These are phyloP conservation scores for Pichia occidentalis DNA, from an alignment of 805 yeast species.

Conservation along the genomic window DNA sequence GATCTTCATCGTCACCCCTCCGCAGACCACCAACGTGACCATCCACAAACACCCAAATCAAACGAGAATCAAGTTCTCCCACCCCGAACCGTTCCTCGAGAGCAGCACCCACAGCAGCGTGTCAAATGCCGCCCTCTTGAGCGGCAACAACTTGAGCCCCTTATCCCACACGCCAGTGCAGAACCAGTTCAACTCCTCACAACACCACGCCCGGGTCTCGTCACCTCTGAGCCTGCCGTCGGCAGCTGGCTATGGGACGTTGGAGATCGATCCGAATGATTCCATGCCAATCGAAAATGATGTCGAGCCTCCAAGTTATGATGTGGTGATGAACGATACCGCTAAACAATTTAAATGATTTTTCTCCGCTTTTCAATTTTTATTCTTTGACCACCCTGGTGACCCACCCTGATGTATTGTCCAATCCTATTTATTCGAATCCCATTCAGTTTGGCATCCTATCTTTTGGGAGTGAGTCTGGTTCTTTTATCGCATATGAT, in stretches of 20 bases:
- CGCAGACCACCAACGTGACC: constrained; percentile 13
- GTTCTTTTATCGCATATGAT: no score
- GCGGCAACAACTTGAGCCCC: constrained; percentile 21
- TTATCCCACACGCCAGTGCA: constrained; percentile 12
- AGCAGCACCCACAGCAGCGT: not conserved
- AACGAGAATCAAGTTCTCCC: constrained; percentile 22
- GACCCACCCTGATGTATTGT: no score
- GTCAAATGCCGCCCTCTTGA: constrained; percentile 2
- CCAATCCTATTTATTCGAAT: no score
- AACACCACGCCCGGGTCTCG: constrained; percentile 2
- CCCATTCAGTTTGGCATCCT: no score
- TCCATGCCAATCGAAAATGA: not conserved
- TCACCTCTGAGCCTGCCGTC: constrained; percentile 4
- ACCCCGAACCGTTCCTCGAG: constrained; percentile 30
- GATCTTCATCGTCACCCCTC: constrained; percentile 23
- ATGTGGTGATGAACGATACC: constrained; percentile 31
- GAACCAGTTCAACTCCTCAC: constrained; percentile 1
- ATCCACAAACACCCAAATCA: constrained; percentile 25
- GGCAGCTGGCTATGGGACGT: constrained; percentile 16
- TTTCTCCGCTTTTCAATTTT: not conserved
- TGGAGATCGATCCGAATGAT: constrained; percentile 4
- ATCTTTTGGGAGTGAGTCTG: no score
- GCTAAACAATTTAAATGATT: constrained; percentile 21
- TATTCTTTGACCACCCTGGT: no score
- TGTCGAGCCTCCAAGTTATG: constrained; percentile 33